Conservation (phyloP, 2,329 filamentous ascomycete genomes). For the Tolypocladium ophioglossoides region DNA sequence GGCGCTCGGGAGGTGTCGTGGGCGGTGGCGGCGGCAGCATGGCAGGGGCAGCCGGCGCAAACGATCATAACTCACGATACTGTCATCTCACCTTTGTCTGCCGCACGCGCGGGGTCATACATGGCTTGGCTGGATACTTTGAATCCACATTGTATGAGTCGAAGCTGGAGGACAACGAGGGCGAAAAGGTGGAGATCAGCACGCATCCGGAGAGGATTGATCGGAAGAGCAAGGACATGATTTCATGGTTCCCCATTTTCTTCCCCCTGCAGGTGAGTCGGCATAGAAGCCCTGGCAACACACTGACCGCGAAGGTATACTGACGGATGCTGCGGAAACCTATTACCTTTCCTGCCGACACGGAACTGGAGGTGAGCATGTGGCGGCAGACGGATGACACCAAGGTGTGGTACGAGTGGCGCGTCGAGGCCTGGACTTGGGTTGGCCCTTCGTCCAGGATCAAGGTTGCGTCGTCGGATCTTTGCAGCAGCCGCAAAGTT, state of each 20-base stretch:
- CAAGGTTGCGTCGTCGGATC: slow-evolving; percentile 54
- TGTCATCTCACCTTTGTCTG: slow-evolving; percentile 71
- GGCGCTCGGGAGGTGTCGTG: slow-evolving; percentile 53
- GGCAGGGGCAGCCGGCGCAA: slow-evolving; percentile 66
- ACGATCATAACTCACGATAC: slow-evolving; percentile 83
- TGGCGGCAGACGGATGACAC: slow-evolving; percentile 92
- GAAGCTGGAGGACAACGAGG: slow-evolving; percentile 22
- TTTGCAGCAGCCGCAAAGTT: slow-evolving; percentile 59
- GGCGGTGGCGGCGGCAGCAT: slow-evolving; percentile 63
- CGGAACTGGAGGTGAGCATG: slow-evolving; percentile 84
- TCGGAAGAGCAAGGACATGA: slow-evolving; percentile 91
- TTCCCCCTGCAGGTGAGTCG: slow-evolving; percentile 79
- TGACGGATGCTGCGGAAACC: slow-evolving; percentile 49
- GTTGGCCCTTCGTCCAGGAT: slow-evolving; percentile 48
- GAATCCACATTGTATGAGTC: slow-evolving; percentile 84
- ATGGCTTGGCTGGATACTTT: slow-evolving; percentile 90
- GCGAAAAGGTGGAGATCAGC: slow-evolving; percentile 67
- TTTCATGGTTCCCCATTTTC: slow-evolving; percentile 98
- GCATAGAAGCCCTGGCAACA: too few species aligned
- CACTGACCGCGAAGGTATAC: background rate
- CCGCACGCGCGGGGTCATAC: slow-evolving; percentile 68
- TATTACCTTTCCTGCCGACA: slow-evolving; percentile 72
- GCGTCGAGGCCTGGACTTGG: slow-evolving; percentile 73
- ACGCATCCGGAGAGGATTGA: slow-evolving; percentile 90
- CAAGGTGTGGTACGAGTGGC: slow-evolving; percentile 98